Conservation (phyloP, 169 alveolate species). For the Cryptosporidium bovis region DNA sequence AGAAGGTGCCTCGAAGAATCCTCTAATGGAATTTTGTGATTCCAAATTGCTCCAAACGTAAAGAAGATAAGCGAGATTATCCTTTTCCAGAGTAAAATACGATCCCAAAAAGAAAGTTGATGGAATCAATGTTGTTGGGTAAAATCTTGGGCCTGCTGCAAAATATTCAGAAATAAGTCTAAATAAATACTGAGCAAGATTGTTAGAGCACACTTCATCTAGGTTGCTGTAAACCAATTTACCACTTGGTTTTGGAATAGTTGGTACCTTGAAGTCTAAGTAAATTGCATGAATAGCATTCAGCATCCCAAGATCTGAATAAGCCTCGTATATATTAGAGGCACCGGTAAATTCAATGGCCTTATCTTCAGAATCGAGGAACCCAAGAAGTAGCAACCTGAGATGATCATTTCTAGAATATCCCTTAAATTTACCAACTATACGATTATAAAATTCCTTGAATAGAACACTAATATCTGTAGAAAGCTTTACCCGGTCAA, state of each 20-base stretch:
- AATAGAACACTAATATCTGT: neutral
- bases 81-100: conserved; percentile 10
- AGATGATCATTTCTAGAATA: neutral
- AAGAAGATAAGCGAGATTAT: neutral
- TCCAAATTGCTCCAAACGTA: conserved; percentile 51
- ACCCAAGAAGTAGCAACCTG: neutral
- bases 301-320: conserved; percentile 32
- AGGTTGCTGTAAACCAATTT: neutral
- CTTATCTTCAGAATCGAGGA: conserved; percentile 7
- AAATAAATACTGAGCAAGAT: conserved; percentile 46
- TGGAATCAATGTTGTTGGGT: conserved; percentile 55
- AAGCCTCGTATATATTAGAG: conserved; percentile 6
- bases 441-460: neutral
- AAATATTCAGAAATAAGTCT: conserved; percentile 62
- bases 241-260: conserved; percentile 23
- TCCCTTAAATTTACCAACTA: neutral
- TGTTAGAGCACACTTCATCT: neutral
- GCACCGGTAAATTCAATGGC: conserved; percentile 42
- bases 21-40: neutral
- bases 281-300: neutral
- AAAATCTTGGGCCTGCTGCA: conserved; percentile 55
- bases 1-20: conserved; percentile 46
- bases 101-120: conserved; percentile 14
- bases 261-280: neutral
- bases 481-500: neutral